Base-by-base conservation (phyloP, 331 rosid genomes). In the Rosa hybrid region DNA sequence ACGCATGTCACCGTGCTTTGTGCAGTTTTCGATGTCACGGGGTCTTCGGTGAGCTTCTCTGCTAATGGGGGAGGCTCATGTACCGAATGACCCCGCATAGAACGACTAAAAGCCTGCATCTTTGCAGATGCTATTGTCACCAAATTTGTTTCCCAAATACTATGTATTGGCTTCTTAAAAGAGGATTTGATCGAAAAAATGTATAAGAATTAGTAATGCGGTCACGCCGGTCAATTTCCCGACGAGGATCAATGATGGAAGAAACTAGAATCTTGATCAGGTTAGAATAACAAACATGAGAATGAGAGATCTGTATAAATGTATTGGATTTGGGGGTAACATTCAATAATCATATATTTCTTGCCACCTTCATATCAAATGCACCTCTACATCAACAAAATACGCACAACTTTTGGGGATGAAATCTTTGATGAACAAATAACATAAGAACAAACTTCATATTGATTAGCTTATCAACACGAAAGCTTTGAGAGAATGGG, bases 1-100 rank as follows among this genome's bases (percentile, higher is more conserved):
- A 89, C 84, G 76, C 82, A 87, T 13, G 97, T 90, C 23, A 88
- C 97, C 0, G 94, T 91, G 90, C 92, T 94, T 77, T 91, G 97
- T 2, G 94, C 89, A 0, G 90, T 82, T 80, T 93, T 92, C 18
- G 53, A 80, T 1, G 94, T 83, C 18, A 87, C 60, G 0, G 96
- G 92, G 71, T 92, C 98, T 5, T 91, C 97, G 41, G 97, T 74
- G 74, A 83, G 71, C 81, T 85, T 94, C 88, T 88, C 92, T 7
- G 87, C 88, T 23, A 86, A 42, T 10, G 90, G 78, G 4, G 89
- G 78, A 27, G 81, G 84, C 34, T 84, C 87, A 50, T 67, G 54
- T 44, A 88, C 68, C 27, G 92, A 84, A 11, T 87, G 93, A 56
- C 87, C 84, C 82, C 96, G 83, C 64, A 76, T 71, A 7, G 96